Percentiles rank a stretch among this genome's conserved stretches.
These are phyloP conservation scores for Salmacisia buchloeana DNA, from an alignment of 1,284 basidiomycete genomes.

Conservation along the genomic window DNA sequence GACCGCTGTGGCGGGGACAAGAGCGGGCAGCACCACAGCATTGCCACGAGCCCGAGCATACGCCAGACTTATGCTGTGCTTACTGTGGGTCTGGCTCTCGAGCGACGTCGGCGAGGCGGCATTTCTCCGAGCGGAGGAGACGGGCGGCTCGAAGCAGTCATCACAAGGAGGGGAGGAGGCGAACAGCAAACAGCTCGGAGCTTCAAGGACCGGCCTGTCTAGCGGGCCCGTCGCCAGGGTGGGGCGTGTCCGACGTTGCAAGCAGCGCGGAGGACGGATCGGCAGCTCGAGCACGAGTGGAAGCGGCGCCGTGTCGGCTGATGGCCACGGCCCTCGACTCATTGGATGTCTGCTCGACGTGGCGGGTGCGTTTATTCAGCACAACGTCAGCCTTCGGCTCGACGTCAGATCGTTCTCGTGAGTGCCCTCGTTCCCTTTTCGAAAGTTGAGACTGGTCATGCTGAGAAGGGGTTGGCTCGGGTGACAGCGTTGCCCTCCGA, in stretches of 20 bases:
- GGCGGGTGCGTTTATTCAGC: not conserved
- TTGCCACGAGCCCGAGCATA: not conserved
- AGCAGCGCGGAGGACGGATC: not conserved
- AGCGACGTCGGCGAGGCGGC: not conserved
- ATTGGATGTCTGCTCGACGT: not conserved
- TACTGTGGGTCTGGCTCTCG: slow-evolving; percentile 6
- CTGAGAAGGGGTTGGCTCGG: no score
- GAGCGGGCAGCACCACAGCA: not conserved
- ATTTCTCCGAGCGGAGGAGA: not conserved
- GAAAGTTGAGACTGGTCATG: no score
- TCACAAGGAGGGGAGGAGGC: not conserved
- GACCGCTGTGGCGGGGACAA: not conserved
- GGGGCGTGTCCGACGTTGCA: not conserved
- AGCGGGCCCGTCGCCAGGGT: no score
- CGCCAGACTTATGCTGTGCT: not conserved
- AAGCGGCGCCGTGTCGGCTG: not conserved
- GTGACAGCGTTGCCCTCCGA: not conserved
- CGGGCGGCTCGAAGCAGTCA: not conserved
- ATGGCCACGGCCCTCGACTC: not conserved
- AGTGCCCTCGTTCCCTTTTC: no score
- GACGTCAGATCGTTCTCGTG: slow-evolving; percentile 5
- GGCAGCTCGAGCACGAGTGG: not conserved
- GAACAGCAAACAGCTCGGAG: not conserved
- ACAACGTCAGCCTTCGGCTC: not conserved
- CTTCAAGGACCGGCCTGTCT: no score